These are phyloP conservation scores for Punctularia strigosozonata DNA, from an alignment of 768 basidiomycete genomes.

Conservation along the genomic window DNA sequence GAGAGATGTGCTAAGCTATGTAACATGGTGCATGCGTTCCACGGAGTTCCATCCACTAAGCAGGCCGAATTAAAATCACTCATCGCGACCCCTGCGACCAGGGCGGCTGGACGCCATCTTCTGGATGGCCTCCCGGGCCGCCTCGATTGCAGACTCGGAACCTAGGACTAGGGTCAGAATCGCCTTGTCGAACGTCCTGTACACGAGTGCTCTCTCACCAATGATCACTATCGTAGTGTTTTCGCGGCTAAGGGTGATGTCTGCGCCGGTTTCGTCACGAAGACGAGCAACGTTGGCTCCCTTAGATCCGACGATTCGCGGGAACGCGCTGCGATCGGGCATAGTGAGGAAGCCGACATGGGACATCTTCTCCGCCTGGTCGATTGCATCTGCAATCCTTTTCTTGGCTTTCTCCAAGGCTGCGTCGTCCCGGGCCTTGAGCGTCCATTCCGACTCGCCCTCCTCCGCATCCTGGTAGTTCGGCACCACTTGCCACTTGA, in stretches of 20 bases:
- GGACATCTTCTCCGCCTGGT: conserved; percentile 58
- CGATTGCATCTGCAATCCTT: conserved; percentile 55
- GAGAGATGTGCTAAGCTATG: no score
- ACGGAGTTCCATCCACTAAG: no score
- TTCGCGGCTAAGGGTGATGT: conserved; percentile 85
- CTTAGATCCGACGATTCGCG: conserved; percentile 86
- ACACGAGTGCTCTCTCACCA: conserved; percentile 35
- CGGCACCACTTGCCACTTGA: conserved; percentile 63
- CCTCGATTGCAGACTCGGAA: conserved; percentile 49
- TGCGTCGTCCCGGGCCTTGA: conserved; percentile 71
- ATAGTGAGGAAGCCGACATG: conserved; percentile 82
- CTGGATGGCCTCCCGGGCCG: conserved; percentile 71
- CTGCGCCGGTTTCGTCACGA: conserved; percentile 80
- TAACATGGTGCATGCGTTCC: no score
- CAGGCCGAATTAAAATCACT: no score
- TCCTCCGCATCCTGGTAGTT: conserved; percentile 80
- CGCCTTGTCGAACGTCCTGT: background rate
- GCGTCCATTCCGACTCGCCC: conserved; percentile 74
- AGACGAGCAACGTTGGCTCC: conserved; percentile 84
- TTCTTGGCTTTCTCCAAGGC: conserved; percentile 67
- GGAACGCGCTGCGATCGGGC: conserved; percentile 75
- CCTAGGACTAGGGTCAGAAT: conserved; percentile 29
- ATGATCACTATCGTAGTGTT: conserved; percentile 80
- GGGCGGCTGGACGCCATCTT: conserved; percentile 29
- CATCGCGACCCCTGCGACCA: conserved; percentile 13